These are phyloP conservation scores for Suillus cothurnatus DNA, from an alignment of 768 basidiomycete species.

Conservation along the genomic window DNA sequence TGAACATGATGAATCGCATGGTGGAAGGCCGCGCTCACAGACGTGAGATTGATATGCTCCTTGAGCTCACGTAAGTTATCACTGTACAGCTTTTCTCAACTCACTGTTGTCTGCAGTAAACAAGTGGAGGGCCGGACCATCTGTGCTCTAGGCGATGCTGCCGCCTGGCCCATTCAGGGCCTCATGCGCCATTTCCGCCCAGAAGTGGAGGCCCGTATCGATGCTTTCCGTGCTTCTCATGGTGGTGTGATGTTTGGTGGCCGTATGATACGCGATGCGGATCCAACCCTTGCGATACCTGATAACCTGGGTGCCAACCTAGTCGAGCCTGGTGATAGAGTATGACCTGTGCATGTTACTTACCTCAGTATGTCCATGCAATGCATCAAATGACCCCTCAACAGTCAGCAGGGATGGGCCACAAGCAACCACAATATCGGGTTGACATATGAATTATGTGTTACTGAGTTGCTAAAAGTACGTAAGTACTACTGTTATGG, in stretches of 20 bases:
- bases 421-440: neutral
- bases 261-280: slow-evolving; percentile 63
- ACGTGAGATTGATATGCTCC: slow-evolving; percentile 97
- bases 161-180: slow-evolving; percentile 98
- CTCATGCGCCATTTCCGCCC: slow-evolving; percentile 98
- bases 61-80: slow-evolving; percentile 80
- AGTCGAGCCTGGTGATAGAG: slow-evolving; percentile 42
- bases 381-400: neutral
- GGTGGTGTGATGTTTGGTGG: slow-evolving; percentile 93
- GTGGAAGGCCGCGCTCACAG: slow-evolving; percentile 88
- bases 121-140: slow-evolving; percentile 97
- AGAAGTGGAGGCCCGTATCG: slow-evolving; percentile 88
- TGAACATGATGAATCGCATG: slow-evolving; percentile 99
- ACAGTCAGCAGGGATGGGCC: neutral
- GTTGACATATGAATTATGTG: neutral
- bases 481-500: neutral
- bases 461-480: neutral
- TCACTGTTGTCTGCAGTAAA: slow-evolving; percentile 55
- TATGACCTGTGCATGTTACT: slow-evolving; percentile 12
- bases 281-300: slow-evolving; percentile 69
- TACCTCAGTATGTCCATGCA: neutral
- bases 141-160: slow-evolving; percentile 95
- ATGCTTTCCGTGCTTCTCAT: slow-evolving; percentile 68
- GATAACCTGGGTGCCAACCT: slow-evolving; percentile 69
- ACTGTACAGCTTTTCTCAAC: neutral